Percentiles rank a stretch among this genome's conserved stretches.
phyloP scores from a whole-genome alignment of 1,284 basidiomycete species.

The Hypsizygus ulmarius region DNA sequence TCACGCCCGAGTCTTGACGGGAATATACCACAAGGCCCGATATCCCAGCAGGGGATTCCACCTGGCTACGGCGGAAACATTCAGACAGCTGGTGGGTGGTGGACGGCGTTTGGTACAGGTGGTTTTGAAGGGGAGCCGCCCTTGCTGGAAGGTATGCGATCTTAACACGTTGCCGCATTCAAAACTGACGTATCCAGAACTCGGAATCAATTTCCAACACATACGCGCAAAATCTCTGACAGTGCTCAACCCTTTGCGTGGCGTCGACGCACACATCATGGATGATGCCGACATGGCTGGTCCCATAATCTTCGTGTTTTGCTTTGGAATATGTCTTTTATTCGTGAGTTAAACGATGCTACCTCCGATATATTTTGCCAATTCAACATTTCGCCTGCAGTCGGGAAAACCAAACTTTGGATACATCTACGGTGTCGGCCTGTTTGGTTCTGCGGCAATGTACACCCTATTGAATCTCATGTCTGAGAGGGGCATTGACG shows the following conservation, averaged over 20 bases:
- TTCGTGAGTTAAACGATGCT: conserved; percentile 60
- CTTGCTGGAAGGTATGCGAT: conserved; percentile 76
- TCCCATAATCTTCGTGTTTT: conserved; percentile 91
- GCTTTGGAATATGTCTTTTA: conserved; percentile 89
- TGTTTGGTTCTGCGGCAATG: conserved; percentile 92
- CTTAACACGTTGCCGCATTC: not conserved
- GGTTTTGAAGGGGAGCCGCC: conserved; percentile 95
- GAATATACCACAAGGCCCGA: conserved; percentile 56
- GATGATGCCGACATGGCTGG: conserved; percentile 99
- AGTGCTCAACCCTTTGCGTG: conserved; percentile 89
- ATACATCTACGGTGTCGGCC: conserved; percentile 97
- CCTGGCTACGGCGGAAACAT: conserved; percentile 70
- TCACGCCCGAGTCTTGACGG: conserved; percentile 74
- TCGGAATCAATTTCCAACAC: conserved; percentile 97
- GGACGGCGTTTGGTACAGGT: conserved; percentile 93
- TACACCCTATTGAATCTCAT: conserved; percentile 97
- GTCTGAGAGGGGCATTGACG: conserved; percentile 94
- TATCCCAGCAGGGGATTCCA: conserved; percentile 41
- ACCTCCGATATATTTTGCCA: conserved; percentile 6
- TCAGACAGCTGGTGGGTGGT: conserved; percentile 75
- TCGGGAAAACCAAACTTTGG: conserved; percentile 98
- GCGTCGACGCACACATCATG: conserved; percentile 95
- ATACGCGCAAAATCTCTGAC: conserved; percentile 93
- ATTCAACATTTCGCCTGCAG: conserved; percentile 39
- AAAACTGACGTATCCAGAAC: conserved; percentile 54